Evolutionary conservation across 2,329 filamentous ascomycete species (phyloP).

Genomic region (Trichophyton benhamiae): DNA sequence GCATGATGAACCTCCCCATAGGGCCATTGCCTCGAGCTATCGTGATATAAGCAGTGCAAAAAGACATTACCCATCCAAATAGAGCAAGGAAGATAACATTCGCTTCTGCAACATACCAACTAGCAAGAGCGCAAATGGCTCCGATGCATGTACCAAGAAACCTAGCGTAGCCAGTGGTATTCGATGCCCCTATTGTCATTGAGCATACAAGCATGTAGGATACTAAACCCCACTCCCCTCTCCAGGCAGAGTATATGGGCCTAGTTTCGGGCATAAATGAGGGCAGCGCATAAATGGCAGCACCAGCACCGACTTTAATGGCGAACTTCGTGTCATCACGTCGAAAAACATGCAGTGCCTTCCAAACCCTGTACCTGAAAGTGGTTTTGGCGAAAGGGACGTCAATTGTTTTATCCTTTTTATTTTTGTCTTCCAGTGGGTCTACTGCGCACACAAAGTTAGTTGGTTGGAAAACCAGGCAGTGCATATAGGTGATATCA

Average conservation of each 20-base stretch:
- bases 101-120: slow-evolving; percentile 65
- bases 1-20: slow-evolving; percentile 81
- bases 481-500: neutral
- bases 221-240: slow-evolving; percentile 90
- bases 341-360: slow-evolving; percentile 44
- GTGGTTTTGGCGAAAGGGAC: slow-evolving; percentile 11
- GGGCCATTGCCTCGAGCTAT: slow-evolving; percentile 72
- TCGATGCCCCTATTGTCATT: slow-evolving; percentile 93
- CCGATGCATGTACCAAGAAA: slow-evolving; percentile 80
- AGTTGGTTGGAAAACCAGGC: neutral
- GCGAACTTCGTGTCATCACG: slow-evolving; percentile 64
- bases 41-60: slow-evolving; percentile 83
- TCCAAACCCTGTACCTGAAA: slow-evolving; percentile 42
- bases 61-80: slow-evolving; percentile 67
- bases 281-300: slow-evolving; percentile 76
- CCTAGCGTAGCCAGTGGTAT: slow-evolving; percentile 77
- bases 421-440: slow-evolving; percentile 11
- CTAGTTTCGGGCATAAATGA: slow-evolving; percentile 70
- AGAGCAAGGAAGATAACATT: slow-evolving; percentile 65
- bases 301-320: slow-evolving; percentile 84
- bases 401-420: neutral
- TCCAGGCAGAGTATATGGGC: slow-evolving; percentile 72
- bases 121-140: slow-evolving; percentile 58
- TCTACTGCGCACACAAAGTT: slow-evolving; percentile 8
- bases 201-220: slow-evolving; percentile 97